Base-by-base conservation (phyloP, 169 alveolate species). In the Perkinsus chesapeaki region DNA sequence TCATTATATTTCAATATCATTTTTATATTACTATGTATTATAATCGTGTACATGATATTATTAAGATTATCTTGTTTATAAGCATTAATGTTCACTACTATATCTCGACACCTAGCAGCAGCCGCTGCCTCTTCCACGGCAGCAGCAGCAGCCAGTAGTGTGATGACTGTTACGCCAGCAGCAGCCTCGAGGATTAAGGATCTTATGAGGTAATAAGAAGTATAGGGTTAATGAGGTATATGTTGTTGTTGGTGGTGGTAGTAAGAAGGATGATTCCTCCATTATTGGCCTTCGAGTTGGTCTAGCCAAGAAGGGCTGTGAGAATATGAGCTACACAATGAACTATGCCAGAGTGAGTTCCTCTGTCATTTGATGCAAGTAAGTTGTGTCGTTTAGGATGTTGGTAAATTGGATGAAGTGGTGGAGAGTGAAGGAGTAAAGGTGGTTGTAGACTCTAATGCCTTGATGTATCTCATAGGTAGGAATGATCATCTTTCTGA, bases 381-480 rank as follows among this genome's bases (percentile, higher is more conserved):
- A n/a, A n/a, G n/a, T n/a, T n/a, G n/a, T n/a, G 3, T 60, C 31
- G 37, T 60, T 60, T 34, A 60, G 82, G 82, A 93, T 90, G 92
- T 93, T 60, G 94, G 92, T 31, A 96, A 94, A 93, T 92, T 96
- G 39, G 98, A 96, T 93, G 98, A 96, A 93, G 96, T 96, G 12
- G 95, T 96, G 3, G 96, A 95, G 94, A 95, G 95, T 10, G 95
- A 95, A 91, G 98, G 97, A 31, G 96, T 94, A 36, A 94, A 93
- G 43, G 97, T 96, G 20, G 91, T 95, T 34, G 94, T 96, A 38
- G 98, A 96, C 93, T 48, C 94, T 7, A 96, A 94, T 39, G 98
- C 98, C 34, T 92, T 96, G 31, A 95, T 96, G 96, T 96, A 95
- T 34, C 73, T 96, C 34, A 94, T 96, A 0, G 98, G 98, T 12